Conservation (phyloP, 2,329 filamentous ascomycete genomes). For the Alternaria triticimaculans region DNA sequence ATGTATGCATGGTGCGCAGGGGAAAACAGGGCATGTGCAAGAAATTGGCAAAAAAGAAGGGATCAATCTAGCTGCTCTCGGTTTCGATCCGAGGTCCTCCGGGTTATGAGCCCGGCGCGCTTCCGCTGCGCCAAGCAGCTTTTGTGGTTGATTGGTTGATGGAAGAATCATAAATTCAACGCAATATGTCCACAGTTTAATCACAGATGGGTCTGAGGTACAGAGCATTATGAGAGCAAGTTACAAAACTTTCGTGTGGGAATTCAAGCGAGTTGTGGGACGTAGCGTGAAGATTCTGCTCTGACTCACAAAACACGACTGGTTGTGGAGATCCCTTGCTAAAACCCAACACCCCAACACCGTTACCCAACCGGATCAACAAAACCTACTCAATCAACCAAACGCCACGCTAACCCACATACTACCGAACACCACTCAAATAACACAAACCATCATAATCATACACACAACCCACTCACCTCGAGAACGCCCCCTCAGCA, state of each 20-base stretch:
- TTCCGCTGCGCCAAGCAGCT: conserved; percentile 46
- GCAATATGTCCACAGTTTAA: background rate
- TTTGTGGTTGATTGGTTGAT: conserved; percentile 19
- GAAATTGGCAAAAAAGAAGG: conserved; percentile 4
- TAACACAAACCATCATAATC: too few species aligned
- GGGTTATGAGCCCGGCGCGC: conserved; percentile 49
- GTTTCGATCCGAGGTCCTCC: conserved; percentile 41
- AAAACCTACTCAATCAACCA: too few species aligned
- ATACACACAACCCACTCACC: conserved; percentile 3
- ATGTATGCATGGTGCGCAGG: too few species aligned
- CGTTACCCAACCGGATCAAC: too few species aligned
- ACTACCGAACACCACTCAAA: too few species aligned
- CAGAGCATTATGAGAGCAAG: too few species aligned
- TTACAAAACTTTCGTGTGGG: background rate
- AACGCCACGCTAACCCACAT: conserved; percentile 5
- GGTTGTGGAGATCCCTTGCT: background rate
- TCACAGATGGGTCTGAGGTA: too few species aligned
- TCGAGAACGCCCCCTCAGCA: conserved; percentile 40
- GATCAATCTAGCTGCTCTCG: conserved; percentile 24
- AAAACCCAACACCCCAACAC: background rate
- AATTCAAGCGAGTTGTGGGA: background rate
- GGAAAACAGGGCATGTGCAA: too few species aligned
- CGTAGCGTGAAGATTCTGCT: background rate
- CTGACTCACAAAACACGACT: background rate
- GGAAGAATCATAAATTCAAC: background rate